A percentile compares a stretch with the other conserved stretches of the same genome.
These are phyloP conservation scores for Ganoderma sinense DNA, from an alignment of 1,284 basidiomycete genomes.

Conservation along the genomic window DNA sequence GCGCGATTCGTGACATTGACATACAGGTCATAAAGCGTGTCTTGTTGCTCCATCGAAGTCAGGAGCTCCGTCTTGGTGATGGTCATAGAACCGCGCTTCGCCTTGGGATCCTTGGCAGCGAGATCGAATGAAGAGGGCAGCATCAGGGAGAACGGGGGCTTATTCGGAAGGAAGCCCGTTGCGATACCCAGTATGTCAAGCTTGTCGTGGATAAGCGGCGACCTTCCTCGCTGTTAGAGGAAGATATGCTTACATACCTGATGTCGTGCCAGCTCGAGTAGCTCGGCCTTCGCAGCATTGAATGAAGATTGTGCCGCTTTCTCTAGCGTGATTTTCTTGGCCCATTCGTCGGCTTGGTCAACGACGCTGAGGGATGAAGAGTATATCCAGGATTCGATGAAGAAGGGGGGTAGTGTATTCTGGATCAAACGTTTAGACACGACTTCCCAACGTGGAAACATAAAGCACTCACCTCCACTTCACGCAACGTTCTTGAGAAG, in stretches of 20 bases:
- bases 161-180: constrained; percentile 73
- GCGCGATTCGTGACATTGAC: constrained; percentile 78
- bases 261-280: constrained; percentile 81
- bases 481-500: constrained; percentile 82
- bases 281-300: constrained; percentile 80
- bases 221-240: too few relatives aligned
- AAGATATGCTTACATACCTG: constrained; percentile 59
- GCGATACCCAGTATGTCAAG: constrained; percentile 84
- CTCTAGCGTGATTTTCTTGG: constrained; percentile 53
- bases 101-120: constrained; percentile 19
- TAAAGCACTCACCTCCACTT: constrained; percentile 70
- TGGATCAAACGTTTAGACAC: constrained; percentile 40
- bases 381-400: constrained; percentile 95
- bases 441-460: too few relatives aligned
- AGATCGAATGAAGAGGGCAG: constrained; percentile 31
- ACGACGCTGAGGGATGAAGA: constrained; percentile 90
- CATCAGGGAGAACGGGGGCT: constrained; percentile 75
- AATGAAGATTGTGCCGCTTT: constrained; percentile 54
- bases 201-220: constrained; percentile 46
- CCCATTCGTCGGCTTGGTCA: constrained; percentile 86
- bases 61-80: constrained; percentile 76
- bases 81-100: constrained; percentile 41
- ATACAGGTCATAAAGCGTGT: constrained; percentile 81
- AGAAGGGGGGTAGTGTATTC: constrained; percentile 77
- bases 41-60: constrained; percentile 62